Evolutionary conservation across 495 filamentous ascomycete genomes (phyloP).

Genomic region (Annulohypoxylon bovei): DNA sequence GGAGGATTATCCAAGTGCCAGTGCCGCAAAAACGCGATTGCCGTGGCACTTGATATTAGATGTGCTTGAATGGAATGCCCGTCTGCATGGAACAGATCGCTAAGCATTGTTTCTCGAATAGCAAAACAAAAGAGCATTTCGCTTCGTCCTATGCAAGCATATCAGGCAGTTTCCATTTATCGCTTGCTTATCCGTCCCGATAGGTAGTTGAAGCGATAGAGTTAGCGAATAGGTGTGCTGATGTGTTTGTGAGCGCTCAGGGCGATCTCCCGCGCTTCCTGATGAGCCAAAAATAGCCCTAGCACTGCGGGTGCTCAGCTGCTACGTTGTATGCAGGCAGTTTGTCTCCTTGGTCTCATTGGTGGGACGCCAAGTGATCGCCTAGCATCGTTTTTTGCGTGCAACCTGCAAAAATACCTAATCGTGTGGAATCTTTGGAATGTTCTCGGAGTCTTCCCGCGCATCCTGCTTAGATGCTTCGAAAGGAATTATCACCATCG

Average conservation of each 20-base stretch:
- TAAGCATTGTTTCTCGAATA: constrained; percentile 31
- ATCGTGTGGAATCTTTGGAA: constrained; percentile 21
- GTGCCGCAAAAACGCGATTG: constrained; percentile 32
- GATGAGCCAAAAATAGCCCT: constrained; percentile 42
- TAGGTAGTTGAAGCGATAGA: constrained; percentile 33
- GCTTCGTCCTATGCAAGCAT: constrained; percentile 11
- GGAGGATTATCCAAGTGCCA: constrained; percentile 36
- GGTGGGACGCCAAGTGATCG: constrained; percentile 25
- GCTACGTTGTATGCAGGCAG: constrained; percentile 41
- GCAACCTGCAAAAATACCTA: constrained; percentile 13
- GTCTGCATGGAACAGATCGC: constrained; percentile 37
- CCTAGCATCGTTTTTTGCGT: constrained; percentile 12
- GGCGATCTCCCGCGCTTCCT: constrained; percentile 43
- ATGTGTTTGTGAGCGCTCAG: neutral
- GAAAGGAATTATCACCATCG: neutral
- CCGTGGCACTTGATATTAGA: constrained; percentile 20
- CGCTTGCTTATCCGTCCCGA: constrained; percentile 7
- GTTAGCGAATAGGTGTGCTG: constrained; percentile 10
- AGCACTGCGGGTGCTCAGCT: constrained; percentile 25
- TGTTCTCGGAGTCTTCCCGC: constrained; percentile 27
- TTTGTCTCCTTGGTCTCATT: constrained; percentile 31
- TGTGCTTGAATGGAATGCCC: constrained; percentile 30
- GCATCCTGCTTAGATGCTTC: constrained; percentile 15
- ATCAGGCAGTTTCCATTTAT: constrained; percentile 29
- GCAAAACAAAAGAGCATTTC: constrained; percentile 1